Evolutionary conservation across 2,329 filamentous ascomycete genomes (phyloP), one percentile per base, ranked within the genome.

Genomic region (Penicillium thymicola): DNA sequence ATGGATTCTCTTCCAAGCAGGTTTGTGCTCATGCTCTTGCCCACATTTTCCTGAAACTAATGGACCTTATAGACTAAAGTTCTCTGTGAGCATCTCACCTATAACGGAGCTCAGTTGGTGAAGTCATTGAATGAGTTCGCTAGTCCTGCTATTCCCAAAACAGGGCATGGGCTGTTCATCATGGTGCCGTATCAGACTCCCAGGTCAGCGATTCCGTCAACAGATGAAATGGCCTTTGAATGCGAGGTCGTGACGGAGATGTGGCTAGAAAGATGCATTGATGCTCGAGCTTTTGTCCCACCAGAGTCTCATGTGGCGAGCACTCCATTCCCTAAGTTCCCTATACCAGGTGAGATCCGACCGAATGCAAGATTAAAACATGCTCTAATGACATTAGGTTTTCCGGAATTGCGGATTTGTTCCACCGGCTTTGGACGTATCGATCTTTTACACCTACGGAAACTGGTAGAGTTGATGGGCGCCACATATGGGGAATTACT

Each of bases 231-330:
- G 53, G 73, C 70, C 0, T 72, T 74, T 23, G 73, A 77, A 60
- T 76, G 79, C 53, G 72, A 79, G 46, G 68, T 80, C 14, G 86
- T 96, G 32, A 97, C 92, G 11, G 92, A 96, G 69, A 95, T 94
- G 81, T 99, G 93, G 83, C 81, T 99, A 51, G 94, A 99, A 75
- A 85, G 86, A 46, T 97, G 93, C 70, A 78, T 99, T 38, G 86
- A 92, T 70, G 84, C 85, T 61, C 94, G 90, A 72, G 78, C 76
- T 27, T 83, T 93, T 64, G 80, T 90, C 45, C 79, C 88, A 30
- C 90, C 92, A 5, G 77, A 80, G 50, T 79, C 84, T 5, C 86
- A 94, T 69, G 81, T 89, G 40, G 82, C 95, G 25, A 92, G 90
- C 57, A 85, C 85, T 7, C 92, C 94, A 2, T 89, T 97, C 59